Conservation (phyloP, 2,329 filamentous ascomycete species). For the Botrytis squamosa region DNA sequence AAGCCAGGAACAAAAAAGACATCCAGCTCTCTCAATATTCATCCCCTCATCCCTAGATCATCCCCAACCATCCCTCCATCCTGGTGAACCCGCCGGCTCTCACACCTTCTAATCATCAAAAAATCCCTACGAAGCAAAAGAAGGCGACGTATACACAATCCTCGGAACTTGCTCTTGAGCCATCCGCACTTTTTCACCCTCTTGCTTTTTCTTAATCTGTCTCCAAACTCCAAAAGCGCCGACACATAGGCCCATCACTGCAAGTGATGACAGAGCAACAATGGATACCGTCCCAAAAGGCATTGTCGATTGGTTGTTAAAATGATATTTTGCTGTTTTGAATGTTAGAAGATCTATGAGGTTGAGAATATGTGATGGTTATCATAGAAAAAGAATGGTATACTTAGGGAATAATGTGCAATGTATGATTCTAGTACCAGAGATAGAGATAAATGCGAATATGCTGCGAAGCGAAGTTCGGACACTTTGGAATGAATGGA, state of each 20-base stretch:
- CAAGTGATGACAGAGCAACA: not conserved
- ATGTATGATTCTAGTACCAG: not conserved
- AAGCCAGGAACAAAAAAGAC: not conserved
- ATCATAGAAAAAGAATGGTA: accelerated
- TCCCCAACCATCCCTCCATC: not conserved
- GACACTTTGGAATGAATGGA: not conserved
- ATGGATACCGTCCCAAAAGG: not conserved
- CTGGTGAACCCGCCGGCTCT: no score
- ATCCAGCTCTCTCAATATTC: no score
- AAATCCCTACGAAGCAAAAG: not conserved
- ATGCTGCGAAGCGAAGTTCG: not conserved
- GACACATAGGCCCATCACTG: not conserved
- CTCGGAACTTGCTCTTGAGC: not conserved
- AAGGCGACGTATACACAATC: not conserved
- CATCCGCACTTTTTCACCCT: not conserved
- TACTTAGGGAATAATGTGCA: not conserved
- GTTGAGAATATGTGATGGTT: not conserved
- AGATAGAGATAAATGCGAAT: not conserved
- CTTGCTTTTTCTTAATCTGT: not conserved
- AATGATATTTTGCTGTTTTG: not conserved
- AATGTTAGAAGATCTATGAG: not conserved
- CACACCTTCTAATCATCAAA: not conserved
- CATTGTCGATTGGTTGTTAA: not conserved
- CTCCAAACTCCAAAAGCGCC: not conserved
- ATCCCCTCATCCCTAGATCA: not conserved